Base-by-base conservation (phyloP, 2,329 filamentous ascomycete genomes). In the Aciculosporium take region DNA sequence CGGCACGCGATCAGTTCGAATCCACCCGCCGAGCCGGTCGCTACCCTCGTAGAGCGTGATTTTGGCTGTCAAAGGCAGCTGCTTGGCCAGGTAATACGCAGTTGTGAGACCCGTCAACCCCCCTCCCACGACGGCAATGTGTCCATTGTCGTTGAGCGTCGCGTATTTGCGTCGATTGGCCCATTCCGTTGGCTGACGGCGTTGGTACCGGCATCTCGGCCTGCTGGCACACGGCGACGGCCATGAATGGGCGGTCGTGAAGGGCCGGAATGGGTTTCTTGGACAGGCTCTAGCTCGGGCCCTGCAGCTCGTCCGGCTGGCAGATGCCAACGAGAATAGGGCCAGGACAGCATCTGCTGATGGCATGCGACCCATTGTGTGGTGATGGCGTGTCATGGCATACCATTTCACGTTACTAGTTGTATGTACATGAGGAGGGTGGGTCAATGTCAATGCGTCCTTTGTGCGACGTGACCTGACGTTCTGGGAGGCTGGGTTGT, bases 41-140 rank as follows among this genome's bases (percentile, higher is more conserved):
- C 68, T 72, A 17, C 72, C 72, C 58, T 98, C 91, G 59, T 86
- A 94, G 8, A 98, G 56, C 0, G 84, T 91, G 53, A 98, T 78
- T 39, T 77, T 76, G 27, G 76, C 70, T 42, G 71, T 67, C 36
- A 59, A 45, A 4, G 79, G 76, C n/a, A 83, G 71, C 52, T 79
- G 67, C 49, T 75, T 74, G 10, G 78, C 69, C 34, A 94, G 68
- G 58, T 84, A 87, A 65, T 84, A 85, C 24, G 86, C 85, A 30
- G 79, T 72, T 28, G 81, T 74, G 37, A 94, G 72, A 39, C 87
- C 87, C 1, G 85, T 91, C 56, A 94, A 79, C 31, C 87, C 87
- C 45, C 79, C 85, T 40, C 87, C 87, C 24, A 93, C 60, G 39
- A 93, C 69, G 20, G 82, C 84, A 42, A 85, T 64, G 17, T 60